Conservation (phyloP, 495 filamentous ascomycete species). For the Podospora tetraspora region DNA sequence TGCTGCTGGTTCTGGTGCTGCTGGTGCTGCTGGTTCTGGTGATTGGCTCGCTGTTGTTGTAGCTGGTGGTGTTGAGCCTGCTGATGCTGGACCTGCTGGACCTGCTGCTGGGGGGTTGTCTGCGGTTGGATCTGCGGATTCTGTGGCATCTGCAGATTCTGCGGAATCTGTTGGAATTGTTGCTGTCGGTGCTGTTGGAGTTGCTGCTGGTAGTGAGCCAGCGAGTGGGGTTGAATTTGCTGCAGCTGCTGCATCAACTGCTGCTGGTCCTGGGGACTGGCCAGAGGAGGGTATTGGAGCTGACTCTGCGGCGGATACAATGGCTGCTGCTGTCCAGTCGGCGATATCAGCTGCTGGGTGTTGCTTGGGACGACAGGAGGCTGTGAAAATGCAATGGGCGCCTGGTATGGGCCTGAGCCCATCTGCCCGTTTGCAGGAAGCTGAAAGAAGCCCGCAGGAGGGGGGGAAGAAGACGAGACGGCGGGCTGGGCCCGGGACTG, state of each 20-base stretch:
- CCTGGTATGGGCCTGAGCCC: neutral
- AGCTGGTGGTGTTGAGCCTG: constrained; percentile 7
- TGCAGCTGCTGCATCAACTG: neutral
- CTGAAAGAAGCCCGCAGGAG: neutral
- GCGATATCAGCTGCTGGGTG: neutral
- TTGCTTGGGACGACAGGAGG: neutral
- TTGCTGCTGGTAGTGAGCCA: neutral
- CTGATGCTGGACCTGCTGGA: constrained; percentile 5
- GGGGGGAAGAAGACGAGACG: neutral
- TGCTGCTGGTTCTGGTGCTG: constrained; percentile 24
- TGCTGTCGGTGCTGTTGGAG: constrained; percentile 16
- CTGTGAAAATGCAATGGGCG: neutral
- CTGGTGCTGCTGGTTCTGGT: constrained; percentile 8
- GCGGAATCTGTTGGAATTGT: neutral
- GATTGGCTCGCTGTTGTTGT: constrained; percentile 3
- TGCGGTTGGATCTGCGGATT: constrained; percentile 3
- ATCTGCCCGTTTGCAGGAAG: neutral
- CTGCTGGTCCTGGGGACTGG: neutral
- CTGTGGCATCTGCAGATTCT: constrained; percentile 1
- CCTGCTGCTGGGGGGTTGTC: constrained; percentile 10
- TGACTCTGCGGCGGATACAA: neutral
- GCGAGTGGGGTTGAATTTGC: too few relatives aligned
- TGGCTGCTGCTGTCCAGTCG: neutral
- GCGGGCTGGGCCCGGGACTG: neutral
- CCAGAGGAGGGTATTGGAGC: neutral